Percentiles rank a stretch among this genome's conserved stretches.
Conservation (phyloP, 345 rosid genomes). For the Triadica sebifera region DNA sequence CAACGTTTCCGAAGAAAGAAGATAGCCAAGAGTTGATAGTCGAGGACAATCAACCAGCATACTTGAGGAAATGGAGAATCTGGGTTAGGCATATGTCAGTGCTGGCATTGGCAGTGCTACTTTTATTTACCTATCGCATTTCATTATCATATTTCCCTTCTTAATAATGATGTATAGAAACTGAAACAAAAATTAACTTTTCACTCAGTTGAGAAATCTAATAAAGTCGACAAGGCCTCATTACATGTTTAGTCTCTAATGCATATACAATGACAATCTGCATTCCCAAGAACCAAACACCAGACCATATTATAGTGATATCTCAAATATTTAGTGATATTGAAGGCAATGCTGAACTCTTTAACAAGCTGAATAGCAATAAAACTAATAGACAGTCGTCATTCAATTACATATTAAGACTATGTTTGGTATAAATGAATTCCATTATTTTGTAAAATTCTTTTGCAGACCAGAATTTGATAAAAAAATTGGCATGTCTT, state of each 20-base stretch:
- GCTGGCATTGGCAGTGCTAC: conserved; percentile 21
- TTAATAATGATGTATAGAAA: not conserved
- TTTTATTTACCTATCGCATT: conserved; percentile 16
- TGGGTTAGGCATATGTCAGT: conserved; percentile 14
- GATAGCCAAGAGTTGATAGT: conserved; percentile 9
- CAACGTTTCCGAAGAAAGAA: conserved; percentile 1
- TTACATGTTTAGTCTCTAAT: not conserved
- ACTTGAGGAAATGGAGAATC: conserved; percentile 14
- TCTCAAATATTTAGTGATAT: too few species aligned
- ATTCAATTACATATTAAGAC: too few species aligned
- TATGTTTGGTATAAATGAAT: too few species aligned
- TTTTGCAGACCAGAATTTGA: too few species aligned
- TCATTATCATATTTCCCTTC: not conserved
- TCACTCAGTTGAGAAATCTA: conserved; percentile 2
- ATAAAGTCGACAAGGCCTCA: not conserved
- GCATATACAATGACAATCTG: not conserved
- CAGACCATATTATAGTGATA: not conserved
- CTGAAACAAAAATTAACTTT: not conserved
- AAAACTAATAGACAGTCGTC: too few species aligned
- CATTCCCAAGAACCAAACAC: not conserved
- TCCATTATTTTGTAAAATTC: too few species aligned
- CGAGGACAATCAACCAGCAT: conserved; percentile 4
- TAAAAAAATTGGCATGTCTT: too few species aligned
- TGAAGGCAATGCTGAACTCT: too few species aligned
- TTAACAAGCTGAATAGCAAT: too few species aligned